A percentile compares a stretch with the other conserved stretches of the same genome.
These are phyloP conservation scores for Tetracladium setigerum DNA, from an alignment of 495 filamentous ascomycete genomes.

Conservation along the genomic window DNA sequence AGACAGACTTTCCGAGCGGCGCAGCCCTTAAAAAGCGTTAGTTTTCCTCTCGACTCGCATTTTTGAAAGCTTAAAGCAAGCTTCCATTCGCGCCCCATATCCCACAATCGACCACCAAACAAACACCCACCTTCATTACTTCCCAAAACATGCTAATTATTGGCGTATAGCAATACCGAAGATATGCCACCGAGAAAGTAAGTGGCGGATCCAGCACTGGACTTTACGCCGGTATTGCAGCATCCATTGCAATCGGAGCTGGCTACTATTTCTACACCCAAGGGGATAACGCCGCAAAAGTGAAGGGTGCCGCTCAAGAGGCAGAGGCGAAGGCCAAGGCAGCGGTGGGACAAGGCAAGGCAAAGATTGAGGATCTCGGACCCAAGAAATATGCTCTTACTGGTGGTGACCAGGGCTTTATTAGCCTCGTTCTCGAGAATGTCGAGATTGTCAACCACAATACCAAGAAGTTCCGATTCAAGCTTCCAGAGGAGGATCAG, in stretches of 20 bases:
- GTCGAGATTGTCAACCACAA: constrained; percentile 76
- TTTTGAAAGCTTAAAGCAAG: constrained; percentile 7
- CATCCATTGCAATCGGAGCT: constrained; percentile 31
- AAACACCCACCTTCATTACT: neutral
- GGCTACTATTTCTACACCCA: constrained; percentile 42
- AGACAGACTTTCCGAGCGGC: constrained; percentile 35
- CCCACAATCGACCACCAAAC: constrained; percentile 6
- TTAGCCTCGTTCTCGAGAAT: constrained; percentile 71
- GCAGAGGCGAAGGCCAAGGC: constrained; percentile 33
- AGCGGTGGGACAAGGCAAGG: constrained; percentile 12
- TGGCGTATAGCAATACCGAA: constrained; percentile 30
- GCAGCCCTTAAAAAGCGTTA: constrained; percentile 38
- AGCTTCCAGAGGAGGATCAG: constrained; percentile 72
- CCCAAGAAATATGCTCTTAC: constrained; percentile 54
- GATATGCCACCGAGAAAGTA: constrained; percentile 44
- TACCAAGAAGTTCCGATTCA: constrained; percentile 81
- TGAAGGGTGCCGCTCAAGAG: constrained; percentile 37
- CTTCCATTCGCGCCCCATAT: neutral
- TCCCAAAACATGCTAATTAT: neutral
- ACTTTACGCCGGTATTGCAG: constrained; percentile 31
- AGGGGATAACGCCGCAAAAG: constrained; percentile 36
- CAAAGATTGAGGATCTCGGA: constrained; percentile 15
- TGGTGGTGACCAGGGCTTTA: constrained; percentile 81
- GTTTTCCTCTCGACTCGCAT: constrained; percentile 22
- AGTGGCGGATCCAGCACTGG: constrained; percentile 31